These are phyloP conservation scores for Penicillium samsonianum DNA, from an alignment of 495 filamentous ascomycete genomes.

Conservation along the genomic window DNA sequence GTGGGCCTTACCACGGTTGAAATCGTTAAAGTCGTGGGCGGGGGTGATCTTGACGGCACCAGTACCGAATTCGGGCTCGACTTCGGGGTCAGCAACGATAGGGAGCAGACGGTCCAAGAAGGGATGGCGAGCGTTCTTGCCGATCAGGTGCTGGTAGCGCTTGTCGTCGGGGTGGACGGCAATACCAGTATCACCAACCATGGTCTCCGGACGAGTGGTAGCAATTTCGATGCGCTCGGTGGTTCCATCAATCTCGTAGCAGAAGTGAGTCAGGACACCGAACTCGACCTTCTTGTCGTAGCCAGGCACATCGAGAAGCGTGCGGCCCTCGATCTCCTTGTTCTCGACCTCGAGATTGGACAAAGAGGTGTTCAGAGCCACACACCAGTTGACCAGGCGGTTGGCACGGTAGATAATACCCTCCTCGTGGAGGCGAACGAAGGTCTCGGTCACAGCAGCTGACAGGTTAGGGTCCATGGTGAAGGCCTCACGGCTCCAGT, in stretches of 20 bases:
- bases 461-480: slow-evolving; percentile 71
- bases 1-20: slow-evolving; percentile 67
- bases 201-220: slow-evolving; percentile 79
- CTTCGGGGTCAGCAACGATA: slow-evolving; percentile 70
- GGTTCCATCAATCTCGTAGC: slow-evolving; percentile 65
- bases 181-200: slow-evolving; percentile 76
- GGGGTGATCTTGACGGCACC: slow-evolving; percentile 81
- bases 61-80: slow-evolving; percentile 75
- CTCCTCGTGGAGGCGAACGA: slow-evolving; percentile 71
- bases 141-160: slow-evolving; percentile 63
- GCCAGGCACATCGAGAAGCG: slow-evolving; percentile 64
- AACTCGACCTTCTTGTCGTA: slow-evolving; percentile 72
- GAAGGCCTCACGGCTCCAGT: slow-evolving; percentile 70
- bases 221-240: slow-evolving; percentile 72
- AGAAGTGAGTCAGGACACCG: slow-evolving; percentile 69
- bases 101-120: slow-evolving; percentile 67
- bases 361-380: slow-evolving; percentile 69
- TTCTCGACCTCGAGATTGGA: slow-evolving; percentile 77
- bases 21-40: slow-evolving; percentile 79
- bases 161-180: slow-evolving; percentile 76
- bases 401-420: slow-evolving; percentile 76
- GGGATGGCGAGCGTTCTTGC: slow-evolving; percentile 69
- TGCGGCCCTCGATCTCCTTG: slow-evolving; percentile 68
- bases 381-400: slow-evolving; percentile 78
- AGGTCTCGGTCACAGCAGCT: slow-evolving; percentile 69